Evolutionary conservation across 2,329 filamentous ascomycete species (phyloP), one percentile per base, ranked within the genome.

Genomic region (Pseudonectria foliicola): DNA sequence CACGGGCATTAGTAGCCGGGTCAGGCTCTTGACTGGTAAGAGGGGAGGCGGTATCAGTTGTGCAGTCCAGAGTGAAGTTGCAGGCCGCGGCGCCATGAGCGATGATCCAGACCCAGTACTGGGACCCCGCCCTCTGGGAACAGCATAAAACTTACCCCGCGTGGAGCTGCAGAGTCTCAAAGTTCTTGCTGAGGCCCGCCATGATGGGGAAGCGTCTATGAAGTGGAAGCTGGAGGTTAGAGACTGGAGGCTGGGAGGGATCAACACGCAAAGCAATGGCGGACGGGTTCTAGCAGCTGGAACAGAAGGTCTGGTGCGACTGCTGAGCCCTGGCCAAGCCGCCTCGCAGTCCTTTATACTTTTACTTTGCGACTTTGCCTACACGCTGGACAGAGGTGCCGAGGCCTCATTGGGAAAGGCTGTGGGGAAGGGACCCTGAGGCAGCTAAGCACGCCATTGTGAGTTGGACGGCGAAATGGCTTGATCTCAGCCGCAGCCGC

Each of bases 111-210:
- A n/a, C n/a, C n/a, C n/a, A n/a, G n/a, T n/a, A n/a, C n/a, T 21
- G 5, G 15, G 42, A 39, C 42, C 39, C 46, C 43, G 44, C 43
- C 35, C 46, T 45, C 14, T n/a, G 35, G 21, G 25, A 37, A 29
- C 29, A n/a, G 27, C 5, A 6, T 25, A 18, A 10, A 36, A 57
- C 68, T 53, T 76, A 85, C 80, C 85, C 85, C 57, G 85, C 85
- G 61, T 92, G 85, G 48, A 92, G 75, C 70, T 90, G 85, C 45
- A 90, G 73, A 41, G 85, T 92, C 70, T 90, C 85, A 52, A 92
- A 92, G 61, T 80, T 75, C 49, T 70, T 71, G 62, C 67, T 71
- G 27, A 70, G 53, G 39, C 73, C 66, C 29, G 61, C 54, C 60
- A 62, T 61, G 37, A 27, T 57, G 43, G 35, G 12, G 21, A 7